Evolutionary conservation across 352 stramenopile genomes (phyloP).

Genomic region (Phytopythium chamaehyphon): DNA sequence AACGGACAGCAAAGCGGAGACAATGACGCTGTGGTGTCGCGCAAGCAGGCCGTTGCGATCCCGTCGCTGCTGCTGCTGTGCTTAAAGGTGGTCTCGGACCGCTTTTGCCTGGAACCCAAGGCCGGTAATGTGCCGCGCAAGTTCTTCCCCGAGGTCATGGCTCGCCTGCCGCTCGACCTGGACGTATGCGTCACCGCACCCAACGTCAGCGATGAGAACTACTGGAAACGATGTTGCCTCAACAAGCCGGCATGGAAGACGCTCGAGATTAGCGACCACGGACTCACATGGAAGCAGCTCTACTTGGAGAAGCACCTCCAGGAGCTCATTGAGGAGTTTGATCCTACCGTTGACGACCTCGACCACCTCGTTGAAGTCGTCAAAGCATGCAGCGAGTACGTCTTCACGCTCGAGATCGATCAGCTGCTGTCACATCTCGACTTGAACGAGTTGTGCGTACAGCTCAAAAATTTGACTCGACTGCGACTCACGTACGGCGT

Average conservation of each 20-base stretch:
- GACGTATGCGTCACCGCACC: slow-evolving; percentile 74
- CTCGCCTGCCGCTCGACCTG: slow-evolving; percentile 73
- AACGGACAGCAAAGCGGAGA: slow-evolving; percentile 9
- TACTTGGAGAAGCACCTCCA: slow-evolving; percentile 83
- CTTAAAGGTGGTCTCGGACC: slow-evolving; percentile 73
- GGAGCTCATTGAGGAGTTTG: slow-evolving; percentile 77
- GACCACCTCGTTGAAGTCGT: slow-evolving; percentile 70
- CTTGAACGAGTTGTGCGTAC: slow-evolving; percentile 76
- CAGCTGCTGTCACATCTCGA: slow-evolving; percentile 90
- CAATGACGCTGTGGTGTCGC: slow-evolving; percentile 16
- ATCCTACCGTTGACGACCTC: slow-evolving; percentile 38
- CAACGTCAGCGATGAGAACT: slow-evolving; percentile 91
- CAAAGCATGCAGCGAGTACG: slow-evolving; percentile 77
- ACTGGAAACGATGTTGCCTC: slow-evolving; percentile 91
- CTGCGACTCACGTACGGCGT: slow-evolving; percentile 86
- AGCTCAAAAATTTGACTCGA: slow-evolving; percentile 87
- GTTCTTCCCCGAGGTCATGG: slow-evolving; percentile 82
- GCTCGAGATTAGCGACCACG: slow-evolving; percentile 87
- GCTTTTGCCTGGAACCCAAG: slow-evolving; percentile 65
- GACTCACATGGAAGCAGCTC: slow-evolving; percentile 93
- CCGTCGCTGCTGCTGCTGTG: slow-evolving; percentile 69
- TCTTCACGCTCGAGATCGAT: slow-evolving; percentile 87
- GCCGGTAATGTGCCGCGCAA: slow-evolving; percentile 70
- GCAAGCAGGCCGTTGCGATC: slow-evolving; percentile 11
- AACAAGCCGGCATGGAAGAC: slow-evolving; percentile 87